These are phyloP conservation scores for Wickerhamiella domercqiae DNA, from an alignment of 805 yeast species.

Conservation along the genomic window DNA sequence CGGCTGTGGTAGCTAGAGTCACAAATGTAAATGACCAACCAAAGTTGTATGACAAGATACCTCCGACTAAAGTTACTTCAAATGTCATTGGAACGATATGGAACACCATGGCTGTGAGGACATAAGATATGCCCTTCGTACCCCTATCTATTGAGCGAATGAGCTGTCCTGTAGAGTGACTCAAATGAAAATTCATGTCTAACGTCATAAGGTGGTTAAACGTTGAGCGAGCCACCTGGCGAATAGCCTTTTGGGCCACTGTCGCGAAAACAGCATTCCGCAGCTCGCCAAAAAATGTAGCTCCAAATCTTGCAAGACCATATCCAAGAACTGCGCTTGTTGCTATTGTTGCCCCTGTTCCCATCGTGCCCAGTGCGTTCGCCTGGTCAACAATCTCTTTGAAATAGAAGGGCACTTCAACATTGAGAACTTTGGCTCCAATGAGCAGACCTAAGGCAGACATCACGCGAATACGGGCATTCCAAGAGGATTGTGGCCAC, in stretches of 20 bases:
- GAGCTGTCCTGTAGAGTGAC: conserved; percentile 89
- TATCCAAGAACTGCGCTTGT: conserved; percentile 56
- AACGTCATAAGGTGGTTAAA: conserved; percentile 68
- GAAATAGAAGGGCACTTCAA: conserved; percentile 92
- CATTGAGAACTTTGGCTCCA: conserved; percentile 72
- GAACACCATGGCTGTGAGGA: conserved; percentile 90
- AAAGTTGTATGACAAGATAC: conserved; percentile 82
- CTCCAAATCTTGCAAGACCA: conserved; percentile 88
- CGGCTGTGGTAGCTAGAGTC: conserved; percentile 74
- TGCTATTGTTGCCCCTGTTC: conserved; percentile 28
- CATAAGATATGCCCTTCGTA: conserved; percentile 91
- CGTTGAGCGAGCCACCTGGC: conserved; percentile 76
- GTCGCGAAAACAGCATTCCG: conserved; percentile 91
- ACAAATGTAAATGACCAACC: conserved; percentile 82
- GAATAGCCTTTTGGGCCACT: conserved; percentile 88
- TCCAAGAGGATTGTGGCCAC: conserved; percentile 24
- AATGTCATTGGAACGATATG: conserved; percentile 86
- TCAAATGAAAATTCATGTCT: conserved; percentile 78
- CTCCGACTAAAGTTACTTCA: conserved; percentile 86
- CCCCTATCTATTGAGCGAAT: conserved; percentile 96
- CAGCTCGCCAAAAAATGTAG: conserved; percentile 85
- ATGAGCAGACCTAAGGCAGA: conserved; percentile 60
- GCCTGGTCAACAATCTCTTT: conserved; percentile 76
- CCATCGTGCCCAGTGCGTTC: conserved; percentile 65
- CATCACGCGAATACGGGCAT: conserved; percentile 51